These are phyloP conservation scores for Arachis stenosperma DNA, from an alignment of 306 rosid species.

Conservation along the genomic window DNA sequence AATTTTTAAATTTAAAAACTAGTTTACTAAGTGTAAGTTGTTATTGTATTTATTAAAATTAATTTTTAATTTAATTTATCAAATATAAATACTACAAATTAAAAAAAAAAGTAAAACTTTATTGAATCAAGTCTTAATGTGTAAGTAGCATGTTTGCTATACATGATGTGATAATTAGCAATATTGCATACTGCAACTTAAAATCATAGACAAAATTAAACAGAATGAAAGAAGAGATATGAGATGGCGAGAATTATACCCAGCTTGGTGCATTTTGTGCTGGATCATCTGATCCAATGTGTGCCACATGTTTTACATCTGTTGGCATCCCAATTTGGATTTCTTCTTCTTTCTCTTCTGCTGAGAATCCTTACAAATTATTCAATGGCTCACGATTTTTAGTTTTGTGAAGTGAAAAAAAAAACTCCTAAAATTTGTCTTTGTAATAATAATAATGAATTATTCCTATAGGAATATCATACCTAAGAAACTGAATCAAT, in stretches of 20 bases:
- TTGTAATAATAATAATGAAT: not conserved
- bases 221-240: not conserved
- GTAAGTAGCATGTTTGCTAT: too few relatives aligned
- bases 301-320: slow-evolving; percentile 69
- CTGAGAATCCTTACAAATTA: slow-evolving; percentile 2
- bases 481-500: not conserved
- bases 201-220: not conserved
- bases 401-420: not conserved
- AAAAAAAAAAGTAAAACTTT: too few relatives aligned
- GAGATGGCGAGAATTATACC: slow-evolving; percentile 35
- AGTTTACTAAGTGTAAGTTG: too few relatives aligned
- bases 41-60: too few relatives aligned
- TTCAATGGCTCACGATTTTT: slow-evolving; percentile 12
- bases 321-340: slow-evolving; percentile 87
- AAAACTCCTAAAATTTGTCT: not conserved
- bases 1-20: too few relatives aligned
- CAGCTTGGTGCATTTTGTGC: slow-evolving; percentile 52
- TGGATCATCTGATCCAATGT: slow-evolving; percentile 58
- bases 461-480: too few relatives aligned
- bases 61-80: too few relatives aligned
- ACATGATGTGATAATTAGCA: too few relatives aligned
- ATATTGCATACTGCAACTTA: too few relatives aligned
- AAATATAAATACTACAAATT: too few relatives aligned
- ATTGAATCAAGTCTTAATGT: too few relatives aligned
- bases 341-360: slow-evolving; percentile 78